Percentiles rank a stretch among this genome's conserved stretches.
Conservation (phyloP, 2,329 filamentous ascomycete species). For the Xylariomycetidae sp. region DNA sequence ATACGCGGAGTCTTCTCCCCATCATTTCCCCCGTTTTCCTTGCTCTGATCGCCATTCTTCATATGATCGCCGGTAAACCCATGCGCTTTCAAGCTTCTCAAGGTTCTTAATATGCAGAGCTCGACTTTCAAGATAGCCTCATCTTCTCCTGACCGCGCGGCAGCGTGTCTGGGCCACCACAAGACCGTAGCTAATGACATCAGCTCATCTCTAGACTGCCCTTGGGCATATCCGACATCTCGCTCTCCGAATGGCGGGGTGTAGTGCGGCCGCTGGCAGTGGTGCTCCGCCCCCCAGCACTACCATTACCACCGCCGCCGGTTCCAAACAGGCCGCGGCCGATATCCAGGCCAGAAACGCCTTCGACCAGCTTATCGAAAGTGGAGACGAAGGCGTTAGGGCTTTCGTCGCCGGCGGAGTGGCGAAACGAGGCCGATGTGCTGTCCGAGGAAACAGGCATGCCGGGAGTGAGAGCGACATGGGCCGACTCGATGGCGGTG, state of each 20-base stretch:
- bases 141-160: too few relatives aligned
- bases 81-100: too few relatives aligned
- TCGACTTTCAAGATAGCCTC: too few relatives aligned
- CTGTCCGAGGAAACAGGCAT: constrained; percentile 2
- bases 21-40: too few relatives aligned
- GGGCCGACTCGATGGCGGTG: constrained; percentile 51
- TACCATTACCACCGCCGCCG: constrained; percentile 16
- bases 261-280: not conserved
- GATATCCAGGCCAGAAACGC: constrained; percentile 41
- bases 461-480: constrained; percentile 43
- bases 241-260: constrained; percentile 10
- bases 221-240: constrained; percentile 20
- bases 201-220: constrained; percentile 12
- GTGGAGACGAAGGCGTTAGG: constrained; percentile 37
- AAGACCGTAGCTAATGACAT: not conserved
- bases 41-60: too few relatives aligned
- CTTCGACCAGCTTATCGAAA: constrained; percentile 36
- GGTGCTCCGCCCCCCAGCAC: not conserved
- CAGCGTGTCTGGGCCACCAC: too few relatives aligned
- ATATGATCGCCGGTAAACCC: too few relatives aligned
- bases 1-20: too few relatives aligned
- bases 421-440: constrained; percentile 31
- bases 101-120: too few relatives aligned
- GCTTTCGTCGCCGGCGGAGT: constrained; percentile 40
- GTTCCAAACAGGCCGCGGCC: constrained; percentile 39